These are phyloP conservation scores for Nyctanthes arbortristis DNA, from an alignment of 257 asterid species.

Conservation along the genomic window DNA sequence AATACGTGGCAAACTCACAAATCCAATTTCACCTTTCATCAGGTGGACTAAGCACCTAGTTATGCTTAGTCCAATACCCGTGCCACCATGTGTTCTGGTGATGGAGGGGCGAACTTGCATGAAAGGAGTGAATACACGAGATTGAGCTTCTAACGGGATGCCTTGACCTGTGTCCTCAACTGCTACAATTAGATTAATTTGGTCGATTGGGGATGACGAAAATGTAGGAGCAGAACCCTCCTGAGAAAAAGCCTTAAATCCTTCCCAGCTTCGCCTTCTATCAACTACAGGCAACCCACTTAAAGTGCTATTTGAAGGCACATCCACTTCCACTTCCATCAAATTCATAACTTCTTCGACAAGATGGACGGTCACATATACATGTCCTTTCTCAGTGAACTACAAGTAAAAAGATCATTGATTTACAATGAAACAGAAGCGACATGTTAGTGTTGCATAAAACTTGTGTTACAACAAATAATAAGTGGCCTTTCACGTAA, in stretches of 20 bases:
- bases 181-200: slow-evolving; percentile 66
- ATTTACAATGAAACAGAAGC: slow-evolving; percentile 6
- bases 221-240: slow-evolving; percentile 41
- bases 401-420: slow-evolving; percentile 33
- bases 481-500: background rate
- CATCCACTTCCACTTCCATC: slow-evolving; percentile 38
- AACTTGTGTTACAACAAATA: background rate
- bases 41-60: slow-evolving; percentile 95
- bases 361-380: slow-evolving; percentile 79
- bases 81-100: slow-evolving; percentile 90
- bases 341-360: slow-evolving; percentile 63
- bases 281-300: slow-evolving; percentile 84
- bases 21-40: slow-evolving; percentile 94
- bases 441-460: background rate
- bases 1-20: slow-evolving; percentile 64
- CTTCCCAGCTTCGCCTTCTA: slow-evolving; percentile 69
- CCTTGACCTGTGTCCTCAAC: slow-evolving; percentile 98
- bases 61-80: slow-evolving; percentile 95
- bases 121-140: slow-evolving; percentile 81
- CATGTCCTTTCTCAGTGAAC: slow-evolving; percentile 96
- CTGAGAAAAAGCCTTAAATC: slow-evolving; percentile 52
- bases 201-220: slow-evolving; percentile 40
- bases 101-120: slow-evolving; percentile 97
- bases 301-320: slow-evolving; percentile 43
- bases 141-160: slow-evolving; percentile 77